phyloP scores from a whole-genome alignment of 2,329 filamentous ascomycete species.

The Colletotrichum cordylinicola region DNA sequence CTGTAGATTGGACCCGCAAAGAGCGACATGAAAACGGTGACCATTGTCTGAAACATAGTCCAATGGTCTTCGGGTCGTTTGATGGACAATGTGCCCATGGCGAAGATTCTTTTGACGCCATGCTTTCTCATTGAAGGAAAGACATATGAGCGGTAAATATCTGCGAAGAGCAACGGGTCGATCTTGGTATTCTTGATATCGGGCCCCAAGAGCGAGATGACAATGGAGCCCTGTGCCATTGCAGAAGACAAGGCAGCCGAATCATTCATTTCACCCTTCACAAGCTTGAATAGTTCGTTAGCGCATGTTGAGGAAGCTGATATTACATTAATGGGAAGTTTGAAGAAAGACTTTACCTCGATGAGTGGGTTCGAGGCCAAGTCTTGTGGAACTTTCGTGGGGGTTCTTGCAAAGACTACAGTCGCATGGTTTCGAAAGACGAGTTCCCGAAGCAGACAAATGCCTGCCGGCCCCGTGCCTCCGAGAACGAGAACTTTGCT shows the following conservation, averaged over 20 bases:
- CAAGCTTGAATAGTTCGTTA: neutral
- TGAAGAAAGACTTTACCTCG: neutral
- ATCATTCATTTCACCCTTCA: neutral
- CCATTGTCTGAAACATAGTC: slow-evolving; percentile 18
- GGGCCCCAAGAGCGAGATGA: slow-evolving; percentile 31
- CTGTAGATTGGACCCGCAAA: slow-evolving; percentile 16
- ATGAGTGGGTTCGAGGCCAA: neutral
- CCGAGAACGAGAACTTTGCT: neutral
- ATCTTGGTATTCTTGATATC: slow-evolving; percentile 1
- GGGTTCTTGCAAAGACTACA: slow-evolving; percentile 27
- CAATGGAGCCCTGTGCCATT: neutral
- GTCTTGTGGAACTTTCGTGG: slow-evolving; percentile 28
- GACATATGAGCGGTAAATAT: slow-evolving; percentile 24
- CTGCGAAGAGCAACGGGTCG: slow-evolving; percentile 6
- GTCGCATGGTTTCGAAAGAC: slow-evolving; percentile 28
- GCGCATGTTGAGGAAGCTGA: neutral
- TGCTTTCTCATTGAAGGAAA: slow-evolving; percentile 32
- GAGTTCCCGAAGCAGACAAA: slow-evolving; percentile 34
- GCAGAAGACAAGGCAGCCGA: neutral
- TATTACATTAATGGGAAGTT: neutral
- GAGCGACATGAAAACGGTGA: slow-evolving; percentile 19
- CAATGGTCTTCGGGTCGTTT: slow-evolving; percentile 28
- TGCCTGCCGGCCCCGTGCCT: slow-evolving; percentile 28
- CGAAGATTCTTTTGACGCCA: slow-evolving; percentile 35
- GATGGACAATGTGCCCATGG: slow-evolving; percentile 37